Evolutionary conservation across 2,329 filamentous ascomycete genomes (phyloP), one percentile per base, ranked within the genome.

Genomic region (Aphanoascus verrucosus): DNA sequence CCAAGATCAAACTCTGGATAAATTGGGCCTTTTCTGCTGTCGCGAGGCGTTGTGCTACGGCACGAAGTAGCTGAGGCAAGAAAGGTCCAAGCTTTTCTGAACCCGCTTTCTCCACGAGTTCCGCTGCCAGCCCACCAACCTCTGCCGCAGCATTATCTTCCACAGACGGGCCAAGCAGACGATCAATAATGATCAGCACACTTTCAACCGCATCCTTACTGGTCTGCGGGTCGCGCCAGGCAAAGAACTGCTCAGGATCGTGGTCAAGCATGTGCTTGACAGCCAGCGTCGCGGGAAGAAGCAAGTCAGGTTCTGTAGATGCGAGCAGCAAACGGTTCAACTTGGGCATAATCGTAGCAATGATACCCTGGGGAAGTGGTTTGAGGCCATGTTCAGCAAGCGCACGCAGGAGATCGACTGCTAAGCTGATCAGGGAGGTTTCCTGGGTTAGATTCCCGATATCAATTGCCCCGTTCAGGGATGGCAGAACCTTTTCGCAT

Each of bases 111-210:
- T 97, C 91, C 0, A 98, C 93, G 28, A 98, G 77, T 69, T 95
- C 90, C 1, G 91, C 91, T 3, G 93, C 93, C 59, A 98, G 80
- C 14, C 89, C 88, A 60, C 93, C 93, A 42, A 98, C 90, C 72
- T 98, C 91, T n/a, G 89, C 88, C 4, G 91, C 93, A 15, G 89
- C 87, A 63, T 91, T 88, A 63, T 98, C 93, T 63, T 94, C 86
- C n/a, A 97, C 84, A 1, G 78, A 72, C 1, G 87, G 85, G 2
- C 86, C 84, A 31, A 98, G 79, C 3, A 98, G 79, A 46, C 91
- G 86, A 67, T 96, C 93, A 58, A 98, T 88, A 61, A 98, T 93
- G 59, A 88, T 81, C 46, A 98, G 79, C 55, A 88, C 88, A 31
- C 94, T 84, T 68, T 97, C 90, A 9, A 96, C 78, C 14, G 91